Base-by-base conservation (phyloP, 257 asterid genomes). In the Dorcoceras hygrometricum region DNA sequence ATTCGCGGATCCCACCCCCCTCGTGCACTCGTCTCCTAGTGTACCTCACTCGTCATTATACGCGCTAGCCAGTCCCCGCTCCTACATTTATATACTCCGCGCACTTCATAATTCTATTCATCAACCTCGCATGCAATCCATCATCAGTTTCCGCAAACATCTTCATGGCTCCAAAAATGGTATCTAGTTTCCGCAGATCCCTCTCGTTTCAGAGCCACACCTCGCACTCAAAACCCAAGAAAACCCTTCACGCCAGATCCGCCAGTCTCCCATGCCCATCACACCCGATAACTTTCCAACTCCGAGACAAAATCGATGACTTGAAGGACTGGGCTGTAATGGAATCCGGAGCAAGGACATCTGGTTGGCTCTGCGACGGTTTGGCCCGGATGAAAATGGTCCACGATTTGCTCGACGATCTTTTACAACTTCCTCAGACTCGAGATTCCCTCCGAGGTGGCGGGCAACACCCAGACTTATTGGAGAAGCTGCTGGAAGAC, bases 201-300 rank as follows among this genome's bases (percentile, higher is more conserved):
- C 86, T 91, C 20, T 91, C 98, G 1, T 91, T 86, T 55, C 88
- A 96, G 0, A 83, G 86, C 54, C 89, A 81, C 1, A 87, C 83
- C 4, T 65, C 84, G 0, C 68, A 61, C 51, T 7, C 68, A 1
- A 78, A 75, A 22, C 80, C 84, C 55, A 74, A 63, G n/a, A 83
- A 82, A 60, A 26, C 58, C 25, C 79, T 80, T 76, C 96, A 91
- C 46, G 84, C 81, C 68, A 78, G 97, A 74, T 91, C 97, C 26
- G 63, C 87, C 6, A 91, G 97, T 75, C 95, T 91, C 11, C 97
- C 97, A 0, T 84, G 95, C 78, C 74, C 88, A 34, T 73, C 97
- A 0, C 89, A 88, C 80, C 93, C 97, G 1, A 74, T 85, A 8
- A 82, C 86, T 67, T 83, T 84, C 74, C 93, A 78, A 55, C 95